phyloP scores from a whole-genome alignment of 192 early-diverging fungal species.

The Lobosporangium transversale region DNA sequence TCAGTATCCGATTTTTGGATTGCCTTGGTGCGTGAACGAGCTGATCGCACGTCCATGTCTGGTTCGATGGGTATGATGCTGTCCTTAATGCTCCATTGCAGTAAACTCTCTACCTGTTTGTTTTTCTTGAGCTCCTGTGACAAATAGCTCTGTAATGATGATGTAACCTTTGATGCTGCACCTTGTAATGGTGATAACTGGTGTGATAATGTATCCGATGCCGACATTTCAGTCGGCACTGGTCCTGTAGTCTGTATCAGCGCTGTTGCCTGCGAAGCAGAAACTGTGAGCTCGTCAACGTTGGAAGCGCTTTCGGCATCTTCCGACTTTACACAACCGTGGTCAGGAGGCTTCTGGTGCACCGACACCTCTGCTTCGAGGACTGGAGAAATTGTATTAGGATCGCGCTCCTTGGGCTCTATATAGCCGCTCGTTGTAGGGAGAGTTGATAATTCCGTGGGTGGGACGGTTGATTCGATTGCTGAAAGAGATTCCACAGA shows the following conservation, averaged over 20 bases:
- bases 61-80: slow-evolving; percentile 3
- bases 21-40: slow-evolving; percentile 13
- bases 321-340: too few species aligned
- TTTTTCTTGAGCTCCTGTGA: not conserved
- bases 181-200: too few species aligned
- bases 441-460: not conserved
- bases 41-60: not conserved
- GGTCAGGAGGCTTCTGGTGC: too few species aligned
- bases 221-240: too few species aligned
- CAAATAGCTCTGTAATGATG: not conserved
- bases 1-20: not conserved
- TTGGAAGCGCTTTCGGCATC: not conserved
- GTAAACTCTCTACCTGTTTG: slow-evolving; percentile 9
- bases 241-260: too few species aligned
- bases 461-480: not conserved
- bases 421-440: not conserved
- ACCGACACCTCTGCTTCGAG: too few species aligned
- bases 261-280: too few species aligned
- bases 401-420: not conserved
- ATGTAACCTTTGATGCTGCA: too few species aligned
- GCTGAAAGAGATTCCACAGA: not conserved
- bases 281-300: not conserved
- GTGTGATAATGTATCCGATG: too few species aligned
- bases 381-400: not conserved
- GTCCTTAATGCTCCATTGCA: slow-evolving; percentile 18